Base-by-base conservation (phyloP, 2,329 filamentous ascomycete species). In the Diaporthe citri region DNA sequence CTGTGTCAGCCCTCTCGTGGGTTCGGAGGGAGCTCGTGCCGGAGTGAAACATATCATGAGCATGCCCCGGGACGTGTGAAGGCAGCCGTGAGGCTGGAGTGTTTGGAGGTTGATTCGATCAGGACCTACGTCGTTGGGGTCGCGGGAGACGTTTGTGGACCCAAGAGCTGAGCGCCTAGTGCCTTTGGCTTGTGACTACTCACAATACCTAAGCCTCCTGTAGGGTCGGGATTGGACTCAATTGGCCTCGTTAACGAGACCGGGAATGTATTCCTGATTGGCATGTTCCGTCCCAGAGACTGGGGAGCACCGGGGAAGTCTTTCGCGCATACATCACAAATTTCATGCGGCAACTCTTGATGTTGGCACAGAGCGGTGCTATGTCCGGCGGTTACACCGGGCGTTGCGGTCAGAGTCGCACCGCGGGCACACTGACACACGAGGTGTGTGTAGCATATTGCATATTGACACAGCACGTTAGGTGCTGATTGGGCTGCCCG, bases 241-340 rank as follows among this genome's bases (percentile, higher is more conserved):
- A 69, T 69, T 69, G 64, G 64, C 51, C 51, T 41, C 48, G 17
- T 52, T 69, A 20, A 41, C 46, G 46, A 41, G 64, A 69, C 64
- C 13, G 48, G 64, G 64, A 55, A 69, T 69, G 64, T 69, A 69
- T 41, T 69, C 64, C 64, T 69, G 64, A 69, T 55, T 69, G 64
- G 48, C 22, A 69, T 69, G 34, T 69, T 34, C 64, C 64, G 64
- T 34, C 48, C 51, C 48, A 41, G 43, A 28, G 64, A 52, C 64
- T 25, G 64, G 64, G 64, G 34, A 39, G 22, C 22, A 20, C 64
- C 64, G 64, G 64, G 64, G 64, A 69, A 69, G 64, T 41, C 34
- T 39, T 39, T 55, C n/a, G 64, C 55, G 64, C 64, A 69, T 69
- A 55, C 34, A 55, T 69, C 64, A 69, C 64, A 69, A 8, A 55